Evolutionary conservation across 768 basidiomycete species (phyloP).

Genomic region (Cyclocybe cylindracea): DNA sequence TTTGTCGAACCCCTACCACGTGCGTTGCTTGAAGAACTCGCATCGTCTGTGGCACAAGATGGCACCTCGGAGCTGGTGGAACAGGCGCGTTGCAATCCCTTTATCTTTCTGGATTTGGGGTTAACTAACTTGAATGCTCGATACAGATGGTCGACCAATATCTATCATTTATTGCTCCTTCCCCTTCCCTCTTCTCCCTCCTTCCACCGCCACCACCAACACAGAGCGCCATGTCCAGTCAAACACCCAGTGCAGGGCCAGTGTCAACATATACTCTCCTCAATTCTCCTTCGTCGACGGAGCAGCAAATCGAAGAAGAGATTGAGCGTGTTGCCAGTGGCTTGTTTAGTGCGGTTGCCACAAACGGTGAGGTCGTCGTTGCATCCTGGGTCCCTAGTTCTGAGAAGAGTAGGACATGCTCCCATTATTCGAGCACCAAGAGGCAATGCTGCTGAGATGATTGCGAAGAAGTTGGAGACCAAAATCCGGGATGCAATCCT

Average conservation of each 20-base stretch:
- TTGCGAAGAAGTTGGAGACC: constrained; percentile 93
- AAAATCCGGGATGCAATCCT: constrained; percentile 87
- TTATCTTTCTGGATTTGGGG: constrained; percentile 1
- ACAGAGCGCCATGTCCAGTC: constrained; percentile 35
- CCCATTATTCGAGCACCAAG: constrained; percentile 93
- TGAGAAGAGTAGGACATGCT: constrained; percentile 63
- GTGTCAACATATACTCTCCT: constrained; percentile 80
- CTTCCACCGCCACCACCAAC: constrained; percentile 56
- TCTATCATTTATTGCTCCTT: constrained; percentile 93
- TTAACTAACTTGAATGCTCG: constrained; percentile 6
- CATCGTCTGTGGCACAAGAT: constrained; percentile 81
- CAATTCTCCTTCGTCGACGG: constrained; percentile 88
- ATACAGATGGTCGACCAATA: constrained; percentile 92
- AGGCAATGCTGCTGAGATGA: constrained; percentile 98
- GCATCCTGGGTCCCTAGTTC: constrained; percentile 1
- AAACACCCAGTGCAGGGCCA: constrained; percentile 29
- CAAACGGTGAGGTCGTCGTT: constrained; percentile 59
- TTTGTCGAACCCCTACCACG: constrained; percentile 93
- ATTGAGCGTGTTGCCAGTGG: constrained; percentile 91
- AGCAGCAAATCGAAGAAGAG: constrained; percentile 90
- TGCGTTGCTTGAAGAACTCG: constrained; percentile 90
- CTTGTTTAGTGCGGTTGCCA: constrained; percentile 88
- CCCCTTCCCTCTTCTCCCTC: constrained; percentile 90
- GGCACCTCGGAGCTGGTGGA: constrained; percentile 81
- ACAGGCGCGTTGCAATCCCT: constrained; percentile 50